Percentiles rank a stretch among this genome's conserved stretches.
Evolutionary conservation across 2,329 filamentous ascomycete species (phyloP).

Genomic region (Fusarium nelsonii): DNA sequence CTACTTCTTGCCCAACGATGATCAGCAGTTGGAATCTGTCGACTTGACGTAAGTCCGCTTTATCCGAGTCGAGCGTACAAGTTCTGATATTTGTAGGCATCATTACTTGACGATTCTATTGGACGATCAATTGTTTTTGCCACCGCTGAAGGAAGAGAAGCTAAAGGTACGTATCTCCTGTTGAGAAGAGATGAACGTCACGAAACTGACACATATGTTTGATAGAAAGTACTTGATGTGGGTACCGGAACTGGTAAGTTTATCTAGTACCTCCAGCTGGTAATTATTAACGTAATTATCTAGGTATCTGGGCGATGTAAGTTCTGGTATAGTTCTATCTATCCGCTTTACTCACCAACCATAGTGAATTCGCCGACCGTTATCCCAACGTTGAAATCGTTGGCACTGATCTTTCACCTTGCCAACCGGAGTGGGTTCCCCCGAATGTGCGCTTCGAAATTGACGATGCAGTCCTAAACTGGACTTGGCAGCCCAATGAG

Average conservation of each 20-base stretch:
- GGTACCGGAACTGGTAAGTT: conserved; percentile 26
- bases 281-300: background rate
- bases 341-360: background rate
- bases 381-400: conserved; percentile 16
- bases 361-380: conserved; percentile 30
- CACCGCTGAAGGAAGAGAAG: conserved; percentile 9
- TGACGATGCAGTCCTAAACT: conserved; percentile 20
- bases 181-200: too few relatives aligned
- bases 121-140: conserved; percentile 12
- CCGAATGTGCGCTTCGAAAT: conserved; percentile 32
- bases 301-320: conserved; percentile 34
- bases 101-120: conserved; percentile 28
- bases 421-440: conserved; percentile 27
- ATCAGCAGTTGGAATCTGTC: conserved; percentile 29
- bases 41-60: conserved; percentile 12
- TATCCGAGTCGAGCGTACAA: rapidly evolving
- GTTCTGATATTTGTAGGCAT: background rate
- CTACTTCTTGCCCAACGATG: conserved; percentile 29
- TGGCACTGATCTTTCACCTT: conserved; percentile 29
- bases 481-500: conserved; percentile 16
- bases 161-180: background rate
- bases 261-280: rapidly evolving
- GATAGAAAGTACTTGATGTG: conserved; percentile 18
- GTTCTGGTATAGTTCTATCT: too few relatives aligned
- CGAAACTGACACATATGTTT: background rate